Evolutionary conservation across 768 basidiomycete species (phyloP).

Genomic region (Xerocomellus intermedius): DNA sequence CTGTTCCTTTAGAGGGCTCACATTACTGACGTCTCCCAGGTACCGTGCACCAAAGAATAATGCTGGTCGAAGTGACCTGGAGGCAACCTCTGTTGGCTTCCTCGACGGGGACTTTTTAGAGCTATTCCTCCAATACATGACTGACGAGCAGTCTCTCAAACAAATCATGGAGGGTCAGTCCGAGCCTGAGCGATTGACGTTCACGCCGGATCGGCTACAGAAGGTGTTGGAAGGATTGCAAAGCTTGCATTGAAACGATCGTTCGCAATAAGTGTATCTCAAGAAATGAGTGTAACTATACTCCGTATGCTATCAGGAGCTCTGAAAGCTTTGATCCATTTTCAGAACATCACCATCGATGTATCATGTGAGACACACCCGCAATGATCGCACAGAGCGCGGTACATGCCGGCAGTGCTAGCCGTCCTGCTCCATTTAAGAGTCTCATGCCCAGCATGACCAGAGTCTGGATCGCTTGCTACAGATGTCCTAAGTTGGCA

Average conservation of each 20-base stretch:
- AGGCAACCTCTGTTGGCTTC: constrained; percentile 65
- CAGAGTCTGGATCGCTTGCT: constrained; percentile 39
- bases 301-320: constrained; percentile 55
- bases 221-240: constrained; percentile 13
- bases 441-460: constrained; percentile 86
- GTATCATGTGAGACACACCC: constrained; percentile 58
- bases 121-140: constrained; percentile 48
- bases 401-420: constrained; percentile 88
- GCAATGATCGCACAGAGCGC: constrained; percentile 93
- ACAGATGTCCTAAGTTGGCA: constrained; percentile 45
- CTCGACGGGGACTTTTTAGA: constrained; percentile 88
- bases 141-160: constrained; percentile 42
- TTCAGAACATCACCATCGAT: background rate
- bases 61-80: constrained; percentile 56
- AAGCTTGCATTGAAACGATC: background rate
- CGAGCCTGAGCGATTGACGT: constrained; percentile 55
- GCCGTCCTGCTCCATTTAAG: constrained; percentile 93
- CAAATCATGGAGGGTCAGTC: constrained; percentile 56
- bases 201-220: constrained; percentile 38
- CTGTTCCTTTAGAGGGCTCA: background rate
- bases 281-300: constrained; percentile 21
- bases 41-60: constrained; percentile 67
- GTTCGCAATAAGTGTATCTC: constrained; percentile 12
- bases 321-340: constrained; percentile 47
- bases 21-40: constrained; percentile 36